Evolutionary conservation across 192 early-diverging fungal species (phyloP).

Genomic region (Entrophospora sp.): DNA sequence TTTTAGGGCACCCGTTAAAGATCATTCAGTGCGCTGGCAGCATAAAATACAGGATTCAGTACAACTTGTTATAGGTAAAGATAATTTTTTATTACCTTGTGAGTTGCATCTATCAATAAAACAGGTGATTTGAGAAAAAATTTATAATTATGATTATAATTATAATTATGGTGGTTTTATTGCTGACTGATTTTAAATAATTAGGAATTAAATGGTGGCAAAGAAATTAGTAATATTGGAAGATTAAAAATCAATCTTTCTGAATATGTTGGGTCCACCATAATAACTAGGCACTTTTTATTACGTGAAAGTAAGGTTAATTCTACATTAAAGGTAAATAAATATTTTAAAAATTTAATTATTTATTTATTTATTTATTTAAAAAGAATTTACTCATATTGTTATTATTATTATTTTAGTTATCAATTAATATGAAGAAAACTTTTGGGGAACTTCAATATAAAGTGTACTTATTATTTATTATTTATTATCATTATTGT

Average conservation of each 20-base stretch:
- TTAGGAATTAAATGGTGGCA: no score
- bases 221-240: no score
- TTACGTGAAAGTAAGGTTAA: conserved; percentile 62
- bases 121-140: conserved; percentile 35
- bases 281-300: conserved; percentile 44
- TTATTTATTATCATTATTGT: not conserved
- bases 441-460: conserved; percentile 18
- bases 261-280: conserved; percentile 34
- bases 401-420: no score
- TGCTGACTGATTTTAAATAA: no score
- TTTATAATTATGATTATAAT: no score
- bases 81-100: conserved; percentile 62
- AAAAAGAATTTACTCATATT: no score
- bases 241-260: no score
- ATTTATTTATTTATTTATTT: not conserved
- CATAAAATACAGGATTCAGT: conserved; percentile 38
- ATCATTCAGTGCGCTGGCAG: conserved; percentile 58
- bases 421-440: conserved; percentile 26
- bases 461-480: conserved; percentile 23
- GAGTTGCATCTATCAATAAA: conserved; percentile 63
- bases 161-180: not conserved
- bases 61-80: no score
- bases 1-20: conserved; percentile 37
- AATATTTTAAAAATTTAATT: conserved; percentile 62
- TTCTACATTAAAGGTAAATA: no score